Conservation (phyloP, 495 filamentous ascomycete species). For the Hypoxylon fragiforme region DNA sequence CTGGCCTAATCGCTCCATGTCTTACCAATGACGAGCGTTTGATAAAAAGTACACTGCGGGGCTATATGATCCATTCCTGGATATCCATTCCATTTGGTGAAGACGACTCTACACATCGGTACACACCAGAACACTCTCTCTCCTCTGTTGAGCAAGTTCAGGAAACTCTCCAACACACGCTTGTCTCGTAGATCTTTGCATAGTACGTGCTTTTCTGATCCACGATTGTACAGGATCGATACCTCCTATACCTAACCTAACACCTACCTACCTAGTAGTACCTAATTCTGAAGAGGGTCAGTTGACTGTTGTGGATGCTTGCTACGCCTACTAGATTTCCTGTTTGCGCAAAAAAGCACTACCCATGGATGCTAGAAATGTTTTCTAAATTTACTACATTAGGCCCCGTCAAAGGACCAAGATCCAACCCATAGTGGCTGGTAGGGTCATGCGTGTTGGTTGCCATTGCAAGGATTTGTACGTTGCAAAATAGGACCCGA, state of each 20-base stretch:
- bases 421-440: conserved; percentile 24
- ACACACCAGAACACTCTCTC: background rate
- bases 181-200: conserved; percentile 20
- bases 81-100: conserved; percentile 25
- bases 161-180: conserved; percentile 17
- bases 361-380: conserved; percentile 12
- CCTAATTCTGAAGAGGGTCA: conserved; percentile 3
- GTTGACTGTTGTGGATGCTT: conserved; percentile 30
- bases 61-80: conserved; percentile 27
- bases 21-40: conserved; percentile 20
- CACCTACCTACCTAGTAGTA: too few relatives aligned
- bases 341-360: conserved; percentile 19
- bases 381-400: conserved; percentile 33
- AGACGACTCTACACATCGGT: conserved; percentile 3
- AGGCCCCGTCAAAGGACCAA: conserved; percentile 19
- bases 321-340: conserved; percentile 14
- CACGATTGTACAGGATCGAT: conserved; percentile 25
- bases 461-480: conserved; percentile 24
- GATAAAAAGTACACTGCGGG: conserved; percentile 27
- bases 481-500: conserved; percentile 28
- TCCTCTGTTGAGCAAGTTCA: conserved; percentile 5
- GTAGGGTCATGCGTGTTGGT: conserved; percentile 33
- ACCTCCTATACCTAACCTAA: conserved; percentile 10
- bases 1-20: conserved; percentile 5
- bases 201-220: conserved; percentile 20